Base-by-base conservation (phyloP, 179 eudicot genomes). In the Beta lomatogona region DNA sequence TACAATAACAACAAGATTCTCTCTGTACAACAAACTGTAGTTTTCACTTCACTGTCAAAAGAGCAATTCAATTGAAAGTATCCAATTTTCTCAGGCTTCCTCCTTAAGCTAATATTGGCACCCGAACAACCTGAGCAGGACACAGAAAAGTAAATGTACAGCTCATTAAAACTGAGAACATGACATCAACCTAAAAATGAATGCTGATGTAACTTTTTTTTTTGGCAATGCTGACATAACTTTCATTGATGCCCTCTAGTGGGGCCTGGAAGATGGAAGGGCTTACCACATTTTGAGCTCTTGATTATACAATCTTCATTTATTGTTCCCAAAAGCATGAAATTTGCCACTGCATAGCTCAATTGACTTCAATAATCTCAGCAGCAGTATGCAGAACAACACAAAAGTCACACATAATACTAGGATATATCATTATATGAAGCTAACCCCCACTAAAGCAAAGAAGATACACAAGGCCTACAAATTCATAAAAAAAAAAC, bases 1-100 rank as follows among this genome's bases (percentile, higher is more conserved):
- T 69, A 7, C 22, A 53, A 69, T n/a, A 71, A 31, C 75, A 46
- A 71, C 58, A 71, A 64, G 41, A 71, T 71, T 71, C 58, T 69
- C 25, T 21, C 36, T 10, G 0, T 36, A 71, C 58, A 71, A 46
- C 58, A 71, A 71, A 48, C 75, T 71, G 57, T 46, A 19, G 31
- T 48, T 71, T 71, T 71, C 73, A 45, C 53, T 16, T 44, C 2
- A 41, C 73, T 44, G 1, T 63, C 61, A 58, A 5, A 6, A n/a
- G n/a, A 58, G 61, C 61, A n/a, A 60, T 68, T 68, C 21, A 6
- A 6, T 11, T 68, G 21, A 18, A 71, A 46, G 31, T n/a, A 18
- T 15, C 75, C 73, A 18, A 70, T 44, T 25, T 45, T 46, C 15
- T 48, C 21, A 21, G 57, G 22, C 75, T 71, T 71, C 18, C 31